Base-by-base conservation (phyloP, 148 eudicot genomes). In the Dianthus caryophyllus region DNA sequence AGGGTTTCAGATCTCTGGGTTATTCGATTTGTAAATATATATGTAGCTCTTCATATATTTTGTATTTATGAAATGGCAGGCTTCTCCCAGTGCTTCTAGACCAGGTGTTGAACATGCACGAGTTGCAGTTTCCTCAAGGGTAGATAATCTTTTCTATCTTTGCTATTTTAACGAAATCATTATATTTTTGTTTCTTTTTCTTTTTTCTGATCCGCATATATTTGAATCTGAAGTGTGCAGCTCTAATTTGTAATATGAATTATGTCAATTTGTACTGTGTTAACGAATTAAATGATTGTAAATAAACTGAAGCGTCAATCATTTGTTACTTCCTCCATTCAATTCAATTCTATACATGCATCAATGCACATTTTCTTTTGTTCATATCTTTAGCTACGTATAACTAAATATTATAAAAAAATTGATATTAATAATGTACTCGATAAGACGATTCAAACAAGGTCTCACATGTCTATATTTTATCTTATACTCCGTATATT, bases 41-140 rank as follows among this genome's bases (percentile, higher is more conserved):
- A 24, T 43, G 44, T 38, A 24, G 20, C 64, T 58, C 25, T 66
- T 47, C 30, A 13, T 64, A 24, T 36, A 24, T 17, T n/a, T 29
- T 7, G 20, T 57, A 50, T 67, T 27, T 66, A 20, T 76, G 59
- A 53, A 70, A 13, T 29, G 84, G 68, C 68, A 87, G 96, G 91
- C 72, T 30, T 71, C 85, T 33, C 80, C 91, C 14, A 77, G 74
- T 79, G 76, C 88, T 13, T 78, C 87, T 50, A 82, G 75, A 76
- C 87, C 83, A 56, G 92, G 92, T 69, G 78, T 90, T 77, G 98
- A 84, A 83, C 77, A 73, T 66, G 82, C 89, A 58, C 83, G 64
- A 54, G 31, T 73, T 76, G 67, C 83, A 63, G 75, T 76, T 20
- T 59, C 84, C 18, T 75, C 85, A 44, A 82, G 87, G 87, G 97